phyloP scores from a whole-genome alignment of 345 rosid genomes.

The Mercurialis annua region DNA sequence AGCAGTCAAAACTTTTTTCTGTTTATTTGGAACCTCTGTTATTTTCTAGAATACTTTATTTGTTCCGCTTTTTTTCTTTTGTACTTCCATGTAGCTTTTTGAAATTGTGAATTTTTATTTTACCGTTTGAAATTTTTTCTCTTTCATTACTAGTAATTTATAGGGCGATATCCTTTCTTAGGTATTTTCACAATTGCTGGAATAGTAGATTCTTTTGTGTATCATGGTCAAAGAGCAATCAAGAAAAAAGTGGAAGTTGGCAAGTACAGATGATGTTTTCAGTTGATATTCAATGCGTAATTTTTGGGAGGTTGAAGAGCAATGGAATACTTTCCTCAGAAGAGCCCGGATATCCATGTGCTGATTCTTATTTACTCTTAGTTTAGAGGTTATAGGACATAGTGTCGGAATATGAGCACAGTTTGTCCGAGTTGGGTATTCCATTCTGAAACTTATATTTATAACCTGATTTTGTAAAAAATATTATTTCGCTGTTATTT shows the following conservation, averaged over 20 bases:
- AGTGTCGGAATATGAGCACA: background rate
- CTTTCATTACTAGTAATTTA: background rate
- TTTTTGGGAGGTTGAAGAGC: background rate
- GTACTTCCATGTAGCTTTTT: background rate
- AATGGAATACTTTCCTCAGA: background rate
- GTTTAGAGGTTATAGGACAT: conserved; percentile 5
- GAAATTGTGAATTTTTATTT: no score
- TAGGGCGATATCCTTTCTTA: background rate
- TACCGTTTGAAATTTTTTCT: background rate
- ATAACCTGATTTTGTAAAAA: no score
- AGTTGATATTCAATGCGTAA: background rate
- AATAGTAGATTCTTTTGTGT: conserved; percentile 25
- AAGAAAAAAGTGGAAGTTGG: conserved; percentile 27
- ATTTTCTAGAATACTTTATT: no score
- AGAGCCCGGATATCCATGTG: background rate
- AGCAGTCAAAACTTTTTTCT: background rate
- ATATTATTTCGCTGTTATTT: no score
- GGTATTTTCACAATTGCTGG: conserved; percentile 33
- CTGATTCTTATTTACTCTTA: background rate
- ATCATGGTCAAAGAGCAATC: conserved; percentile 30
- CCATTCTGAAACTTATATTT: no score
- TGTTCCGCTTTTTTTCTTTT: background rate
- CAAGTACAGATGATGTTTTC: conserved; percentile 17
- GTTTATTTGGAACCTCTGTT: no score
- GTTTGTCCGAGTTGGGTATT: no score